Evolutionary conservation across 768 basidiomycete genomes (phyloP).

Genomic region (Ramaria sp.): DNA sequence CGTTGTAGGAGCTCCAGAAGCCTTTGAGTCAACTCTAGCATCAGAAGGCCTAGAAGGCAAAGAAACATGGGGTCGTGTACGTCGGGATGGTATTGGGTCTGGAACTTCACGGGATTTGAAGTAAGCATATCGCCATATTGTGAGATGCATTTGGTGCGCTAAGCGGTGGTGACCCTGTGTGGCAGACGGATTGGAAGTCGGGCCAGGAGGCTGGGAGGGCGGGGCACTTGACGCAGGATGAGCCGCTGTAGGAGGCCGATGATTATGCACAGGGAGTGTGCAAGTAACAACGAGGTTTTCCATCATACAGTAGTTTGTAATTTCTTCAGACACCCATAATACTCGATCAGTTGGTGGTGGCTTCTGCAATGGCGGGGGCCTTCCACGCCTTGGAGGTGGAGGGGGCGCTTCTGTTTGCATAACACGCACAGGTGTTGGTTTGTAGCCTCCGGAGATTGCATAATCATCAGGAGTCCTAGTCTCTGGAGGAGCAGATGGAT

Average conservation of each 20-base stretch:
- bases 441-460: not conserved
- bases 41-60: not conserved
- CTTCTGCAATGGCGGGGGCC: not conserved
- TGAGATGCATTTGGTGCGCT: slow-evolving; percentile 45
- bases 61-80: not conserved
- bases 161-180: slow-evolving; percentile 42
- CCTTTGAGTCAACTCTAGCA: not conserved
- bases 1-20: not conserved
- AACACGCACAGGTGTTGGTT: slow-evolving; percentile 1
- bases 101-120: slow-evolving; percentile 48
- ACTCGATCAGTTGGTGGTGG: slow-evolving; percentile 5
- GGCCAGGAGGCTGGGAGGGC: not conserved
- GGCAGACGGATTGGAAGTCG: slow-evolving; percentile 9
- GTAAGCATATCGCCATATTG: slow-evolving; percentile 67
- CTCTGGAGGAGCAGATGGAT: slow-evolving; percentile 7
- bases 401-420: slow-evolving; percentile 9
- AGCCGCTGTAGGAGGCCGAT: not conserved
- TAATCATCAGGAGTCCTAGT: slow-evolving; percentile 10
- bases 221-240: not conserved
- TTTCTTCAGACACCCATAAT: slow-evolving; percentile 8
- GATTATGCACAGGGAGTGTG: not conserved
- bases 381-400: not conserved
- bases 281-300: slow-evolving; percentile 5
- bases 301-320: not conserved
- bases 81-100: slow-evolving; percentile 20